Percentiles rank a stretch among this genome's conserved stretches.
These are phyloP conservation scores for Aspergillus cejpii DNA, from an alignment of 2,329 filamentous ascomycete species.

Conservation along the genomic window DNA sequence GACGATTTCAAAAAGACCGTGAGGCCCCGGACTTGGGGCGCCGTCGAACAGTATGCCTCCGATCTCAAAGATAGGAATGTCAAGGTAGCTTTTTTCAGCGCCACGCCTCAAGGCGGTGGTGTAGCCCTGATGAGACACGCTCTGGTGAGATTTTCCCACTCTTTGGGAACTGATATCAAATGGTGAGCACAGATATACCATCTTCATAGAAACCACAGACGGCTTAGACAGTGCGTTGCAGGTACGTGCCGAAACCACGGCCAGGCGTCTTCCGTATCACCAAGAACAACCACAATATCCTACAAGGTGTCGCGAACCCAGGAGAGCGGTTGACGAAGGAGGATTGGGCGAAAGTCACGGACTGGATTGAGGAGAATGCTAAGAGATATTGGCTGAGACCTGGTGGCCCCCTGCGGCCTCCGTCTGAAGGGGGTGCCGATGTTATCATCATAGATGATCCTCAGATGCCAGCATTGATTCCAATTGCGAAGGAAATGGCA, in stretches of 20 bases:
- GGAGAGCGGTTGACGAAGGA: conserved; percentile 58
- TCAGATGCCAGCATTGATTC: conserved; percentile 74
- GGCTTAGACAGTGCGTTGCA: conserved; percentile 20
- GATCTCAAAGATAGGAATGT: conserved; percentile 58
- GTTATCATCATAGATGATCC: conserved; percentile 74
- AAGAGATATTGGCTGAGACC: conserved; percentile 65
- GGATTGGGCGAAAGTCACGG: conserved; percentile 56
- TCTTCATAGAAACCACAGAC: neutral
- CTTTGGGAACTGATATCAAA: conserved; percentile 60
- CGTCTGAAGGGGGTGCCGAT: conserved; percentile 65
- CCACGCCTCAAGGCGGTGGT: conserved; percentile 73
- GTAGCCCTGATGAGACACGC: conserved; percentile 78
- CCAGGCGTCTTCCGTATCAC: conserved; percentile 75
- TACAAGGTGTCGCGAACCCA: conserved; percentile 66
- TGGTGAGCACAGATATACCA: conserved; percentile 52
- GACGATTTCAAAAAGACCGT: conserved; percentile 58
- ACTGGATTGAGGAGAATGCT: conserved; percentile 69
- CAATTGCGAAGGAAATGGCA: conserved; percentile 63
- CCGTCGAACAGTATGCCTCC: conserved; percentile 57
- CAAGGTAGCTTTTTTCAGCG: conserved; percentile 71
- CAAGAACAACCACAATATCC: conserved; percentile 82
- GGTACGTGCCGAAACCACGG: conserved; percentile 69
- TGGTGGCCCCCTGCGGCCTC: conserved; percentile 59
- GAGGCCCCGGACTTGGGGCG: conserved; percentile 56
- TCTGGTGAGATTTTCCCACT: conserved; percentile 62